phyloP scores from a whole-genome alignment of 1,139 yeast species.

The Blastobotrys proliferans region DNA sequence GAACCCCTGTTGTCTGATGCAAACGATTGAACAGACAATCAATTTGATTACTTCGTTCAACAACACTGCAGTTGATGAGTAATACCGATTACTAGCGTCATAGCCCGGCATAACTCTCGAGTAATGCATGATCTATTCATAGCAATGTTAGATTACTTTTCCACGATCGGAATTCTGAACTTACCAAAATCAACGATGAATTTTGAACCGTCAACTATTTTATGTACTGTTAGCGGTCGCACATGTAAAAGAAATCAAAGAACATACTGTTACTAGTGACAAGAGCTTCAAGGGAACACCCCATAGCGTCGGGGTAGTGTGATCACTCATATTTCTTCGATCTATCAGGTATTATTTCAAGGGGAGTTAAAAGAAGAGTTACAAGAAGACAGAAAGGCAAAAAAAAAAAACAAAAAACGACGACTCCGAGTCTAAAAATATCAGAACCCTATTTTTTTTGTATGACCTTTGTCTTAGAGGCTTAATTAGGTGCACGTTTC shows the following conservation, averaged over 20 bases:
- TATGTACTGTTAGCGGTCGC: background rate
- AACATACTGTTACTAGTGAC: constrained; percentile 3
- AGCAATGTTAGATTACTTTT: background rate
- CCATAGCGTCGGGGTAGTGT: constrained; percentile 3
- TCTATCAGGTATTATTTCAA: no score
- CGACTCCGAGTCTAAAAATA: no score
- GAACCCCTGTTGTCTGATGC: constrained; percentile 22
- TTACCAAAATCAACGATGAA: constrained; percentile 35
- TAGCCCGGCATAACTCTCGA: constrained; percentile 37
- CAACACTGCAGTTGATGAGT: constrained; percentile 39
- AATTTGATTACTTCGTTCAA: constrained; percentile 36
- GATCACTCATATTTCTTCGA: no score
- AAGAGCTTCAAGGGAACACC: constrained; percentile 6
- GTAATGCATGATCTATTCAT: constrained; percentile 34
- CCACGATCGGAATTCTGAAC: constrained; percentile 1
- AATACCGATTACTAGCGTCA: constrained; percentile 28
- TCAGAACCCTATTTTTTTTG: no score
- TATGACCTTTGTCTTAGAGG: no score
- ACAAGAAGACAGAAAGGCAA: no score
- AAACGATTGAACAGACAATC: constrained; percentile 26
- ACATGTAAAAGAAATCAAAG: no score
- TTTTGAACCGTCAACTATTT: constrained; percentile 33
- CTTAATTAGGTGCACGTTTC: no score
- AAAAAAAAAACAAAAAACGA: no score
- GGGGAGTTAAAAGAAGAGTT: no score